Conservation (phyloP, 495 filamentous ascomycete species). For the Tuber magnatum region DNA sequence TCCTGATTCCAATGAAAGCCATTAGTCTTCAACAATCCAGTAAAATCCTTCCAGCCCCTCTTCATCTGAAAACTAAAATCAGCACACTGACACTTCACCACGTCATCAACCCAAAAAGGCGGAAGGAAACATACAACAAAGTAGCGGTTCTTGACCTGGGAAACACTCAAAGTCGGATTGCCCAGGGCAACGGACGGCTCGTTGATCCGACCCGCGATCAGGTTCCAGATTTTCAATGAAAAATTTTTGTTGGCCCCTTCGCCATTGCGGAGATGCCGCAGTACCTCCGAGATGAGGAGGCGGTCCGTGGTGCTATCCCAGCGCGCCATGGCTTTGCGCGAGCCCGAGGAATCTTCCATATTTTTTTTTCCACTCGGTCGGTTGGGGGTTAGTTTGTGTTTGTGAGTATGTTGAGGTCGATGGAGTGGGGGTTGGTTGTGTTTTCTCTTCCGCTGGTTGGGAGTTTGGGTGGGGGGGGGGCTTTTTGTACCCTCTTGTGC, state of each 20-base stretch:
- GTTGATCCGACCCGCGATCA: not conserved
- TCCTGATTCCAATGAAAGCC: not conserved
- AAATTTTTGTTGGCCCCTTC: not conserved
- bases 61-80: not conserved
- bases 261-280: not conserved
- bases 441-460: not conserved
- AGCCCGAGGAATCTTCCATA: not conserved
- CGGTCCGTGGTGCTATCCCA: not conserved
- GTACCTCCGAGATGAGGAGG: not conserved
- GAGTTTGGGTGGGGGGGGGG: not conserved
- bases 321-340: not conserved
- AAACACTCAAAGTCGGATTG: not conserved
- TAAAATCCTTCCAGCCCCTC: not conserved
- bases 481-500: not conserved
- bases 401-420: not conserved
- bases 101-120: not conserved
- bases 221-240: not conserved
- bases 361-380: not conserved
- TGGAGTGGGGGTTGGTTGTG: not conserved
- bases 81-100: not conserved
- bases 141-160: not conserved
- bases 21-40: not conserved
- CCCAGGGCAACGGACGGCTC: not conserved
- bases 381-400: not conserved
- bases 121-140: not conserved